These are phyloP conservation scores for Euphrasia arctica DNA, from an alignment of 305 asterid species.

Conservation along the genomic window DNA sequence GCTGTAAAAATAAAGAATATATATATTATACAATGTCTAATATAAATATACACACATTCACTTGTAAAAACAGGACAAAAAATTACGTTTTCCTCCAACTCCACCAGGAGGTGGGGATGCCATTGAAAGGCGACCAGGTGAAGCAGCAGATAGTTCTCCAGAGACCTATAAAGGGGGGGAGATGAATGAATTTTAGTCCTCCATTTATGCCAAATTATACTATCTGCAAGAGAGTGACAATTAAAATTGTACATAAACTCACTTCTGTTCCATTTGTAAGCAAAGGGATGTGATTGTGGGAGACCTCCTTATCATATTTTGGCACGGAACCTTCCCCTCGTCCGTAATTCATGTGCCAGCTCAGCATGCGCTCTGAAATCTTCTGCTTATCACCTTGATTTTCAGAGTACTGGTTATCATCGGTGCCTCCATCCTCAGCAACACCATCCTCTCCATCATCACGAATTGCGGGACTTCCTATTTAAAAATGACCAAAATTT, in stretches of 20 bases:
- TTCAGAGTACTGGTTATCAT: conserved; percentile 53
- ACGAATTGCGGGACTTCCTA: conserved; percentile 93
- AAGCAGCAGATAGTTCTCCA: conserved; percentile 98
- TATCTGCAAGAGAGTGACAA: conserved; percentile 13
- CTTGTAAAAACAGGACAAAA: conserved; percentile 24
- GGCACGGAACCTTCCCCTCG: conserved; percentile 71
- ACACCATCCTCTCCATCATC: conserved; percentile 78
- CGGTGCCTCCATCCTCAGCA: conserved; percentile 47
- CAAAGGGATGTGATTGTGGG: conserved; percentile 84
- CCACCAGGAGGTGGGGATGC: conserved; percentile 91
- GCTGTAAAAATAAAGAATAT: conserved; percentile 49
- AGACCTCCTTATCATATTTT: conserved; percentile 86
- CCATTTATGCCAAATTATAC: conserved; percentile 14
- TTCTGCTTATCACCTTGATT: conserved; percentile 71
- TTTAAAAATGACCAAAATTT: conserved; percentile 14
- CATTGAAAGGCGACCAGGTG: conserved; percentile 93
- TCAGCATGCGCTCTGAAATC: conserved; percentile 85
- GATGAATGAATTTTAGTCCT: conserved; percentile 13
- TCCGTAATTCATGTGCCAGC: conserved; percentile 88
- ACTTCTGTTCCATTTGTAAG: conserved; percentile 98
- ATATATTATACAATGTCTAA: neutral
- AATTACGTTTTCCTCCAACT: conserved; percentile 51
- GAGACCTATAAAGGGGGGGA: conserved; percentile 57
- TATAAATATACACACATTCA: neutral
- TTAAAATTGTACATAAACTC: conserved; percentile 27